These are phyloP conservation scores for Globisporangium alternatum DNA, from an alignment of 352 stramenopile genomes.

Conservation along the genomic window DNA sequence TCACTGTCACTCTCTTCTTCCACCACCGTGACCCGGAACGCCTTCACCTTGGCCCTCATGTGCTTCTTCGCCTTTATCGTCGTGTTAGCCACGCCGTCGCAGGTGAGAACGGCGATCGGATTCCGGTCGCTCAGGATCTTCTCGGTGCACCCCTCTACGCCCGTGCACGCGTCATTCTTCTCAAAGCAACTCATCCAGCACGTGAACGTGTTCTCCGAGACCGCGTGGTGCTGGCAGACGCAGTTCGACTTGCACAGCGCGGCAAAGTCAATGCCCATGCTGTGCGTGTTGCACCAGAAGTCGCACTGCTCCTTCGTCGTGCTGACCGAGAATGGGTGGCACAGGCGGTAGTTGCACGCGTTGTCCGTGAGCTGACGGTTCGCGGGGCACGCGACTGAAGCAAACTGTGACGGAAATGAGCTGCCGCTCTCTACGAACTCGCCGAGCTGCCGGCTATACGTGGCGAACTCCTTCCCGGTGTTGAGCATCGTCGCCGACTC, in stretches of 20 bases:
- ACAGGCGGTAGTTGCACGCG: slow-evolving; percentile 28
- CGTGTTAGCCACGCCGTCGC: background rate
- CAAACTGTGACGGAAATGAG: slow-evolving; percentile 18
- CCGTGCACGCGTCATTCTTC: slow-evolving; percentile 6
- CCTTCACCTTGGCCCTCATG: background rate
- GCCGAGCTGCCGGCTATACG: slow-evolving; percentile 18
- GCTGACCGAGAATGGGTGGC: slow-evolving; percentile 22
- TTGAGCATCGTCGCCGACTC: slow-evolving; percentile 24
- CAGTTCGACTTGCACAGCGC: slow-evolving; percentile 28
- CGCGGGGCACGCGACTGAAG: slow-evolving; percentile 24
- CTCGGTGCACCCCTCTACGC: slow-evolving; percentile 9
- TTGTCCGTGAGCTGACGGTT: slow-evolving; percentile 21
- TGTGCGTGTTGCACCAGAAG: slow-evolving; percentile 37
- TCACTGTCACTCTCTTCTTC: background rate
- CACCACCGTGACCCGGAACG: background rate
- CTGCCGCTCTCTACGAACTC: slow-evolving; percentile 10
- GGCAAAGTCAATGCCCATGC: slow-evolving; percentile 19
- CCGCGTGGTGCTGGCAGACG: slow-evolving; percentile 24
- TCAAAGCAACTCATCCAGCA: slow-evolving; percentile 48
- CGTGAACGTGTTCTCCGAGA: slow-evolving; percentile 21
- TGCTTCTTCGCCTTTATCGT: background rate
- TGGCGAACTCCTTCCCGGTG: slow-evolving; percentile 27
- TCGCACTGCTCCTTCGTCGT: slow-evolving; percentile 26
- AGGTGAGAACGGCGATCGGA: background rate
- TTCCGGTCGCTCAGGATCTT: background rate